Evolutionary conservation across 352 stramenopile genomes (phyloP).

Genomic region (Pythium rhizo-oryzae): DNA sequence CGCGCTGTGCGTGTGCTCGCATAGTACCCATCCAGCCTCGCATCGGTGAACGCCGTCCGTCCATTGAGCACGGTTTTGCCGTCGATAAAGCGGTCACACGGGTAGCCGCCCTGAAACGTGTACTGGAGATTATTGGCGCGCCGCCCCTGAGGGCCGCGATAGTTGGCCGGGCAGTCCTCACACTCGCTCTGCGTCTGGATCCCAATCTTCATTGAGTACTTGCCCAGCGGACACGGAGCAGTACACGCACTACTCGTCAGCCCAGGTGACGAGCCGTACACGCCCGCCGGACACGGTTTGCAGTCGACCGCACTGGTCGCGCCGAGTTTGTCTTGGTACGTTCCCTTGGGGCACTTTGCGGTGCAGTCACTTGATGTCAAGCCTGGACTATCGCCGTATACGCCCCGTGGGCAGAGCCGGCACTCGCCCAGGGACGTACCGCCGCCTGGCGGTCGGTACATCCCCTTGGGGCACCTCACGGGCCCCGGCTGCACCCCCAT

Average conservation of each 20-base stretch:
- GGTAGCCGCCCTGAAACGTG: constrained; percentile 50
- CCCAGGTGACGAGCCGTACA: constrained; percentile 56
- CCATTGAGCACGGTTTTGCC: constrained; percentile 50
- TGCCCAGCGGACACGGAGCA: constrained; percentile 63
- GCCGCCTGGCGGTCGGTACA: constrained; percentile 54
- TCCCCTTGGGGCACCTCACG: constrained; percentile 55
- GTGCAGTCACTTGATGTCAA: constrained; percentile 67
- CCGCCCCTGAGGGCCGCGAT: constrained; percentile 60
- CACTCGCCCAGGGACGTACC: constrained; percentile 62
- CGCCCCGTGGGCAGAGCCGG: constrained; percentile 67
- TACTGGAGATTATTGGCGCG: constrained; percentile 53
- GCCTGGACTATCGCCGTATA: constrained; percentile 70
- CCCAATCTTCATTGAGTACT: constrained; percentile 65
- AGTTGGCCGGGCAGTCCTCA: constrained; percentile 54
- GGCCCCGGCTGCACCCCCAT: constrained; percentile 54
- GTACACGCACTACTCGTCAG: constrained; percentile 62
- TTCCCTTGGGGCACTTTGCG: constrained; percentile 71
- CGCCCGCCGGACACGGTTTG: constrained; percentile 63
- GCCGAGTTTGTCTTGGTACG: constrained; percentile 64
- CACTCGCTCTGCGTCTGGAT: constrained; percentile 63
- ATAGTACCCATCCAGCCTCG: constrained; percentile 38
- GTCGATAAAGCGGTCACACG: constrained; percentile 58
- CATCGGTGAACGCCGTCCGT: constrained; percentile 38
- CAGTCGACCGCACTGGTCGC: constrained; percentile 64
- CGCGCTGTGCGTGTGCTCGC: constrained; percentile 27